phyloP scores from a whole-genome alignment of 371 early-diverging fungal species.

The Syncephalastrum monosporum region DNA sequence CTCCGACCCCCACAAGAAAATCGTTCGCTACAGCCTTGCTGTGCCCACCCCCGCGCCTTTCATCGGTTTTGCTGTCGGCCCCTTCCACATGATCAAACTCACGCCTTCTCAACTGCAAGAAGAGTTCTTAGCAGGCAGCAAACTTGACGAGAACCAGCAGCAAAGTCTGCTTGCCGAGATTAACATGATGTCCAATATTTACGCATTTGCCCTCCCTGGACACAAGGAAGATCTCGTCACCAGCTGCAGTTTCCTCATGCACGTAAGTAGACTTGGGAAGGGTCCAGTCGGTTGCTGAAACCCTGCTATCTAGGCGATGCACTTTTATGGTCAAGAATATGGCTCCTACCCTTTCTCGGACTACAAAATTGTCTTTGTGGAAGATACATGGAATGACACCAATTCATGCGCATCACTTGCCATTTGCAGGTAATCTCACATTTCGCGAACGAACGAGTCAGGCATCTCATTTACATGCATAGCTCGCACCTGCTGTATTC shows the following conservation, averaged over 20 bases:
- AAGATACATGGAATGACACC: slow-evolving; percentile 67
- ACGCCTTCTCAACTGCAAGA: slow-evolving; percentile 47
- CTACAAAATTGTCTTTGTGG: slow-evolving; percentile 87
- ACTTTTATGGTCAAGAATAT: slow-evolving; percentile 82
- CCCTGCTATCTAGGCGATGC: slow-evolving; percentile 56
- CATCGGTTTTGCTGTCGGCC: slow-evolving; percentile 75
- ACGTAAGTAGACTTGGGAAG: slow-evolving; percentile 48
- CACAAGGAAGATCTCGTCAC: slow-evolving; percentile 55
- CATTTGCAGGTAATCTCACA: slow-evolving; percentile 49
- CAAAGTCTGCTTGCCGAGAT: slow-evolving; percentile 45
- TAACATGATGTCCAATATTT: slow-evolving; percentile 62
- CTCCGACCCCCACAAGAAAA: slow-evolving; percentile 47
- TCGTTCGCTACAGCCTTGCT: slow-evolving; percentile 64
- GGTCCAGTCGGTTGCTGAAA: no score
- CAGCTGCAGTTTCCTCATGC: slow-evolving; percentile 67
- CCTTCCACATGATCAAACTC: slow-evolving; percentile 58
- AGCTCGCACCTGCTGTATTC: slow-evolving; percentile 74
- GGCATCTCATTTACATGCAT: neutral
- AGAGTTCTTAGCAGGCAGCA: slow-evolving; percentile 43
- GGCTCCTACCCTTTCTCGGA: slow-evolving; percentile 87
- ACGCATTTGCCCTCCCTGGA: slow-evolving; percentile 67
- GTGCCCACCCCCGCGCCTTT: slow-evolving; percentile 69
- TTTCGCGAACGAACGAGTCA: no score
- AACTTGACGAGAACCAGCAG: slow-evolving; percentile 51
- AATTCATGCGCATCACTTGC: slow-evolving; percentile 72